Percentiles rank a stretch among this genome's conserved stretches.
These are phyloP conservation scores for Diplodia corticola DNA, from an alignment of 2,329 filamentous ascomycete species.

Conservation along the genomic window DNA sequence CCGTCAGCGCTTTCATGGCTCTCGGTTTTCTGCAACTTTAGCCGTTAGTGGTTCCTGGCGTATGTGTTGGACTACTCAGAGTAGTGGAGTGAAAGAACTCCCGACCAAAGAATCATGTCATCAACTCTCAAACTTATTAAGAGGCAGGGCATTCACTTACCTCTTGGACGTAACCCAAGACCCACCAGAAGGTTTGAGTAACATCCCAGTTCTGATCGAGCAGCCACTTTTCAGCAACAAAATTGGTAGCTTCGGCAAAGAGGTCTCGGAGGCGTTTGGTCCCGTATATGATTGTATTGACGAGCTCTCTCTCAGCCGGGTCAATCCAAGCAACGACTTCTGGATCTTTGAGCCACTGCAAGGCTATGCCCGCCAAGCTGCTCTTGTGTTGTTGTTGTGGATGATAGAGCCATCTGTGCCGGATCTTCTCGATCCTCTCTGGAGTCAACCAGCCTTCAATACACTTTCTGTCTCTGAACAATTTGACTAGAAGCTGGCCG, in stretches of 20 bases:
- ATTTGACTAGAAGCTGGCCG: not conserved
- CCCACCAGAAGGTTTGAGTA: not conserved
- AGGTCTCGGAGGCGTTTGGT: not conserved
- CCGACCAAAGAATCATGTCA: not conserved
- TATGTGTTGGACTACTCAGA: not conserved
- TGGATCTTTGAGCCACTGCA: constrained; percentile 1
- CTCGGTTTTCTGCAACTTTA: not conserved
- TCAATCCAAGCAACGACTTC: not conserved
- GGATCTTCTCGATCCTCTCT: not conserved
- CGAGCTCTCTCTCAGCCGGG: not conserved
- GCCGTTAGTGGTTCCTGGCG: not conserved
- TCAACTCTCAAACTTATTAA: no score
- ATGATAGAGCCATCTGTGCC: not conserved
- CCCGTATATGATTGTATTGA: not conserved
- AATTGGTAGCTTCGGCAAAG: not conserved
- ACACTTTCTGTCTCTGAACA: not conserved
- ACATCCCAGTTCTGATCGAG: not conserved
- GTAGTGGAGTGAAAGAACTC: not conserved
- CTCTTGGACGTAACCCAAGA: not conserved
- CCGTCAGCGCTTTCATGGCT: not conserved
- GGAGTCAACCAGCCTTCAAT: not conserved
- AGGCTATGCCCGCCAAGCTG: not conserved
- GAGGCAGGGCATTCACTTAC: not conserved
- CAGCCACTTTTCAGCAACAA: not conserved
- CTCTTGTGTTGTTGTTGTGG: not conserved